Percentiles rank a stretch among this genome's conserved stretches.
Conservation (phyloP, 148 eudicot genomes). For the Nyssa sinensis region DNA sequence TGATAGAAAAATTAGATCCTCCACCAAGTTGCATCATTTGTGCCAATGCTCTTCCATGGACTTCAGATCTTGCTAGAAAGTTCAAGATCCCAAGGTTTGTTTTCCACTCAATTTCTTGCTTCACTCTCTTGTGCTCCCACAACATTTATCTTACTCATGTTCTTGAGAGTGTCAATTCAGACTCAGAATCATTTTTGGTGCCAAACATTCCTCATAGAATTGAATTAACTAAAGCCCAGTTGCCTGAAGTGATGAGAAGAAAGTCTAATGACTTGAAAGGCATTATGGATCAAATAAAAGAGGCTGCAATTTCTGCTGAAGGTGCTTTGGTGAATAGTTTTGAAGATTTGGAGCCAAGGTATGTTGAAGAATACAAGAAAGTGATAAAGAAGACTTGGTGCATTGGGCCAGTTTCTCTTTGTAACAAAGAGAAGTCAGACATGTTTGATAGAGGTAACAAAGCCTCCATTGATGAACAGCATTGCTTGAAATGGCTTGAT, state of each 20-base stretch:
- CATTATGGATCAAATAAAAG: conserved; percentile 4
- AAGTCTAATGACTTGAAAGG: background rate
- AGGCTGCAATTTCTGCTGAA: conserved; percentile 4
- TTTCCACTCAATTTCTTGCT: conserved; percentile 28
- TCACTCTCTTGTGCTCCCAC: conserved; percentile 21
- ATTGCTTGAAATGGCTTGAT: conserved; percentile 29
- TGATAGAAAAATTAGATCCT: conserved; percentile 10
- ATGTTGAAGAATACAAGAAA: conserved; percentile 19
- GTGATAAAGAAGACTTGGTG: conserved; percentile 14
- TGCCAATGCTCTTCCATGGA: conserved; percentile 32
- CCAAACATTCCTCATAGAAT: conserved; percentile 27
- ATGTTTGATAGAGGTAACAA: conserved; percentile 20
- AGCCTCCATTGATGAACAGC: conserved; percentile 12
- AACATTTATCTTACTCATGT: background rate
- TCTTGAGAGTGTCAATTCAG: background rate
- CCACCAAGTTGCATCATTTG: conserved; percentile 26
- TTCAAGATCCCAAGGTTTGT: conserved; percentile 31
- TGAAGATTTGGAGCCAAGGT: conserved; percentile 27
- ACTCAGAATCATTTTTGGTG: conserved; percentile 20
- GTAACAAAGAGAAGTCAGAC: conserved; percentile 16
- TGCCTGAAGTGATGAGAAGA: conserved; percentile 3
- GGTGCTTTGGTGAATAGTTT: conserved; percentile 29
- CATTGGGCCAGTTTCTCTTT: conserved; percentile 29
- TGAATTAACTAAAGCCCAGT: conserved; percentile 30
- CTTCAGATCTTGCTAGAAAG: conserved; percentile 17